Conservation (phyloP, 352 stramenopile species). For the Globisporangium megalacanthum region DNA sequence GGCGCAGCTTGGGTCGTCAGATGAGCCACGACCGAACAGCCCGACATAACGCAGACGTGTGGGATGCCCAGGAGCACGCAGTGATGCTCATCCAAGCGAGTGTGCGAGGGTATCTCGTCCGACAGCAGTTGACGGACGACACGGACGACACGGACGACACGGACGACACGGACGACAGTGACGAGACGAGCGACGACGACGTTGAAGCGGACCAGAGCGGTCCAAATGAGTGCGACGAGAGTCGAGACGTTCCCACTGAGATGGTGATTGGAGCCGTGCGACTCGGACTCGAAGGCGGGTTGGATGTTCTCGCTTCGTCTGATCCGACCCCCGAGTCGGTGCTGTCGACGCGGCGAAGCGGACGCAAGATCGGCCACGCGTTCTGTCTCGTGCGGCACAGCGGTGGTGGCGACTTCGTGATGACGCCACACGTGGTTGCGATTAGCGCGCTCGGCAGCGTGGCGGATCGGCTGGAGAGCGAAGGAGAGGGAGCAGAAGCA, state of each 20-base stretch:
- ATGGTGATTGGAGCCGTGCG: background rate
- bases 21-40: background rate
- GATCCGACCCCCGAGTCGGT: too few species aligned
- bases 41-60: background rate
- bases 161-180: background rate
- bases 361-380: background rate
- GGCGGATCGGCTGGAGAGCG: background rate
- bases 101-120: slow-evolving; percentile 13
- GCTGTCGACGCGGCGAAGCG: background rate
- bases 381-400: background rate
- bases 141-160: slow-evolving; percentile 1
- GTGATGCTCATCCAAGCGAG: slow-evolving; percentile 7
- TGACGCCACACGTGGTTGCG: background rate
- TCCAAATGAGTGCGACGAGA: background rate
- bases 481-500: background rate
- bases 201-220: background rate
- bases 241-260: background rate
- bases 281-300: background rate
- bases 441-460: background rate
- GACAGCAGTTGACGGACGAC: slow-evolving; percentile 12
- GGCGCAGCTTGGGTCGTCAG: background rate
- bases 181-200: too few species aligned
- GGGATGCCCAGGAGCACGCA: background rate
- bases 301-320: background rate
- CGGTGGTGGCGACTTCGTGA: background rate